Base-by-base conservation (phyloP, 1,284 basidiomycete species). In the Cryptococcus floricola region DNA sequence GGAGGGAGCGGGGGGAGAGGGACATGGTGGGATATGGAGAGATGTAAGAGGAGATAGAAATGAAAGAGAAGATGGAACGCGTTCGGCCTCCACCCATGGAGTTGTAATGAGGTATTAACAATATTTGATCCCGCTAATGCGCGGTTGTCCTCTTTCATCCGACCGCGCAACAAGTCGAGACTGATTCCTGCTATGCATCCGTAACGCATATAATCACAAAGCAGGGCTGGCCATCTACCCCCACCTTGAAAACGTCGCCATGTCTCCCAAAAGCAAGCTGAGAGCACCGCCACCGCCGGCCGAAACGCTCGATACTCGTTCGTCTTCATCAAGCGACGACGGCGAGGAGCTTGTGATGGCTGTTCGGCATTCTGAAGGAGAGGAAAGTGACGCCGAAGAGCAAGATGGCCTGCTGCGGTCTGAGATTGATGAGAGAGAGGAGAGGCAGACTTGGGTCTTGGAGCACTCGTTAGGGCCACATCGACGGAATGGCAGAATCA, bases 401-500 rank as follows among this genome's bases (percentile, higher is more conserved):
- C 16, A 46, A 19, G 48, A 38, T 8, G 9, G 7, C 16, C 37
- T 5, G 2, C 34, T 9, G 31, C 44, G n/a, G 56, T 49, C 27
- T 28, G 31, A 25, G 46, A 53, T 23, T 42, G 39, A 13, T 38
- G 28, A 52, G n/a, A 45, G 50, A 49, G 37, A 28, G 25, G 42
- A 31, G 18, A 37, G 37, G 13, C 7, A n/a, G 16, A 55, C 14
- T 3, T 37, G n/a, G 28, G 31, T 18, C 3, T 5, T 53, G 25
- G 42, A 50, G 28, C 47, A 48, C 27, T 48, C 43, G 31, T 14
- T 34, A 10, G 31, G 31, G 31, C 31, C 31, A 34, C 31, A 37
- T 12, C 18, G 39, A 31, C 14, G 48, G 23, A 18, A 44, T 34
- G 54, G 54, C 12, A 52, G 59, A 50, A 47, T 61, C 18, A 49